These are phyloP conservation scores for Alternaria metachromatica DNA, from an alignment of 2,329 filamentous ascomycete genomes.

Conservation along the genomic window DNA sequence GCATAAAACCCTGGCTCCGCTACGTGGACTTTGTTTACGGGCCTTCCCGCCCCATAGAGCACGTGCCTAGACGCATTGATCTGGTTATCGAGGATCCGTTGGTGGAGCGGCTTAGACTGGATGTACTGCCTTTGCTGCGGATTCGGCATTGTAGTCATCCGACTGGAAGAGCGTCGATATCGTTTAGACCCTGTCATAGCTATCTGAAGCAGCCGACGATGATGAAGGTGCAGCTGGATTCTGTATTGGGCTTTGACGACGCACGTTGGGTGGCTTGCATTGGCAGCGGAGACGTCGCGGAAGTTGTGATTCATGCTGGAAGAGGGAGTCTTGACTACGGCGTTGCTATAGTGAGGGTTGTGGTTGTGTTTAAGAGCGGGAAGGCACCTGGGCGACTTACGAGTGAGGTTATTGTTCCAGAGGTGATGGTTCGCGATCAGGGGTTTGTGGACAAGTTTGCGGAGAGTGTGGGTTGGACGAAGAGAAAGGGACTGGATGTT, in stretches of 20 bases:
- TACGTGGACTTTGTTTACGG: not conserved
- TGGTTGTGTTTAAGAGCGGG: not conserved
- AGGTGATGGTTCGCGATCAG: not conserved
- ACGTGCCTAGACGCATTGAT: not conserved
- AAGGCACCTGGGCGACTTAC: not conserved
- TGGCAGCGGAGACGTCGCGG: not conserved
- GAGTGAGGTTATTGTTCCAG: not conserved
- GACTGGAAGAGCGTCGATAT: not conserved
- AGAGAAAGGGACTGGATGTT: not conserved
- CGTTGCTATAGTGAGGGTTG: not conserved
- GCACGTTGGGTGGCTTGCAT: not conserved
- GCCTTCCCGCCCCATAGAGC: accelerated
- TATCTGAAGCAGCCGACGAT: not conserved
- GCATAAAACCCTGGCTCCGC: not conserved
- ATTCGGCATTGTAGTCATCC: not conserved
- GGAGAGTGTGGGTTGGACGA: not conserved
- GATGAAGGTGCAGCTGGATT: not conserved
- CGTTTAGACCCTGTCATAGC: not conserved
- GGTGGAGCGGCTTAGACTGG: not conserved
- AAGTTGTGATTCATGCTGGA: not conserved
- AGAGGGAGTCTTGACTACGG: not conserved
- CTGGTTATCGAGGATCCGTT: not conserved
- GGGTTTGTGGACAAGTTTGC: not conserved
- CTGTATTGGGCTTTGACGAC: not conserved
- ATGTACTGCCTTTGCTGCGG: not conserved